Base-by-base conservation (phyloP, 768 basidiomycete genomes). In the Hydnomerulius pinastri region DNA sequence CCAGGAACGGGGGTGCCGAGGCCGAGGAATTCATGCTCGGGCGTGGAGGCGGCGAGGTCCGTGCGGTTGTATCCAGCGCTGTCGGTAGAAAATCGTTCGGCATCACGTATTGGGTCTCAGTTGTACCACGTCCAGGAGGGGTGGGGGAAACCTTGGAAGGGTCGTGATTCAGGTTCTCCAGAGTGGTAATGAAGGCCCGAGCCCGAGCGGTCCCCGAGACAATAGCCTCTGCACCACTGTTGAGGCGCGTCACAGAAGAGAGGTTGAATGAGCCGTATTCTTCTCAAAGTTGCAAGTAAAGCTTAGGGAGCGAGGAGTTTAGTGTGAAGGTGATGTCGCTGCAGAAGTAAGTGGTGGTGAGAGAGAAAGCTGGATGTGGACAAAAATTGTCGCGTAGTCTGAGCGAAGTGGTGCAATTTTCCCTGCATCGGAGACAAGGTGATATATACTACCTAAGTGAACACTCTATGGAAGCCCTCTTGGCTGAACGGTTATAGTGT, bases 181-280 rank as follows among this genome's bases (percentile, higher is more conserved):
- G n/a, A n/a, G n/a, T n/a, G n/a, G n/a, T n/a, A n/a, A n/a, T n/a
- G n/a, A n/a, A n/a, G n/a, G n/a, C n/a, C n/a, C n/a, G n/a, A n/a
- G n/a, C n/a, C n/a, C n/a, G n/a, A n/a, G n/a, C n/a, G n/a, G n/a
- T n/a, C n/a, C n/a, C n/a, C n/a, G n/a, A n/a, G n/a, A n/a, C n/a
- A n/a, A n/a, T n/a, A n/a, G n/a, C n/a, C 58, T 72, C 71, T 20
- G 70, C 71, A 25, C 71, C 71, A n/a, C 66, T 63, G 42, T 69
- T 69, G 40, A 72, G 56, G 11, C 56, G 61, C 21, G 43, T 41
- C 28, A 72, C 48, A 17, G 43, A 41, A 3, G 67, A 67, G 10
- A 72, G 62, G 39, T 72, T 64, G 25, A 71, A 45, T 5, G 51
- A 30, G 2, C 44, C 44, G 18, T 36, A 2, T 51, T 48, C 13